These are phyloP conservation scores for Ceratorhiza oryzae-sativae DNA, from an alignment of 1,284 basidiomycete genomes.

Conservation along the genomic window DNA sequence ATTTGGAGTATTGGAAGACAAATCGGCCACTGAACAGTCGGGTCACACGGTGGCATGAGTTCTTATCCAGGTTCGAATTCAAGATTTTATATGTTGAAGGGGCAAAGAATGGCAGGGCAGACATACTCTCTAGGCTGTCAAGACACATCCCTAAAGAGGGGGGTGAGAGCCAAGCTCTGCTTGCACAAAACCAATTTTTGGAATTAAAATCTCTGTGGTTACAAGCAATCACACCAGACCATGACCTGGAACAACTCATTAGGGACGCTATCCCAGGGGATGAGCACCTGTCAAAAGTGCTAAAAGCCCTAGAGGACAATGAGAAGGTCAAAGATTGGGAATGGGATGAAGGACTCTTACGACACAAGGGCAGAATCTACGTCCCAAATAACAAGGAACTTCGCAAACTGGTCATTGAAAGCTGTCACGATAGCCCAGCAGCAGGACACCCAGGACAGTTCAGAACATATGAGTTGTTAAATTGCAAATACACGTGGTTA, in stretches of 20 bases:
- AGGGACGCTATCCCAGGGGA: neutral
- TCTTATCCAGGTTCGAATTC: conserved; percentile 52
- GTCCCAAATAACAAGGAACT: neutral
- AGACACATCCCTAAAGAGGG: conserved; percentile 33
- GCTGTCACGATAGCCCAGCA: neutral
- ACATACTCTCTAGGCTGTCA: conserved; percentile 55
- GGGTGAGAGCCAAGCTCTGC: neutral
- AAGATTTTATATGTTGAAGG: conserved; percentile 54
- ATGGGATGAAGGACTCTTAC: neutral
- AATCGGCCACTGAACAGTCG: conserved; percentile 51
- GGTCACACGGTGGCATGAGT: conserved; percentile 55
- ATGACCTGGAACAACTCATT: neutral
- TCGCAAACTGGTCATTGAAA: neutral
- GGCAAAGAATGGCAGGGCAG: conserved; percentile 48
- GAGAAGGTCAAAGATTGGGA: neutral
- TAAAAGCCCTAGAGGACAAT: neutral
- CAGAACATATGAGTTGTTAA: neutral
- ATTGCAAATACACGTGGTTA: neutral
- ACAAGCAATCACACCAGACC: neutral
- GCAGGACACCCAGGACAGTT: conserved; percentile 43
- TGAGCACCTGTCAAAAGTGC: neutral
- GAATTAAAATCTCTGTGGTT: too few species aligned
- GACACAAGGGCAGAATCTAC: neutral
- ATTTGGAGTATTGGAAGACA: conserved; percentile 54
- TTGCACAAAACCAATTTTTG: neutral